Conservation (phyloP, 2,329 filamentous ascomycete genomes). For the Apiospora hydei region DNA sequence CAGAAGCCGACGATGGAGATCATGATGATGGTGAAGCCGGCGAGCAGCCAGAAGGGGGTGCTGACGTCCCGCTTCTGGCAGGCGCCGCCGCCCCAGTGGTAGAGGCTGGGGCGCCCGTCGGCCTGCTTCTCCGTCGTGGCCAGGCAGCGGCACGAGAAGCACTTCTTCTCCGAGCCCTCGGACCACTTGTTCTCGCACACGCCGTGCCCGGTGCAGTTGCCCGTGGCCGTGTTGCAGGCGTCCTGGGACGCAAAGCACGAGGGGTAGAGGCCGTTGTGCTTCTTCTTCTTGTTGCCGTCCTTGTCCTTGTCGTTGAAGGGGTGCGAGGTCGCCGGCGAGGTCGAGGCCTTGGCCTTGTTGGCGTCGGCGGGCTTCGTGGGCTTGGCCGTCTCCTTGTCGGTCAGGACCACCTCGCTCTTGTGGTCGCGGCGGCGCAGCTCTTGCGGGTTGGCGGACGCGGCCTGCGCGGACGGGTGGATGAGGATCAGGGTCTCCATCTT, state of each 20-base stretch:
- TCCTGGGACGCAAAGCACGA: constrained; percentile 77
- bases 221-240: constrained; percentile 73
- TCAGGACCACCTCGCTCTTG: constrained; percentile 53
- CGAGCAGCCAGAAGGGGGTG: constrained; percentile 86
- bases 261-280: constrained; percentile 59
- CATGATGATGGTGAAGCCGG: constrained; percentile 74
- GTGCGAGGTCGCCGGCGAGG: constrained; percentile 42
- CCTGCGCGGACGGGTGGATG: constrained; percentile 55
- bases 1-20: constrained; percentile 72
- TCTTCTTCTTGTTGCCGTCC: constrained; percentile 26
- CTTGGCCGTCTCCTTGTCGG: constrained; percentile 36
- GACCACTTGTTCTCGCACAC: constrained; percentile 72
- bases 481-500: constrained; percentile 65
- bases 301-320: constrained; percentile 28
- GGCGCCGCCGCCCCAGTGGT: constrained; percentile 82
- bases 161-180: constrained; percentile 54
- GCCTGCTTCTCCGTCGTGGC: constrained; percentile 58
- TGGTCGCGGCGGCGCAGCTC: constrained; percentile 57
- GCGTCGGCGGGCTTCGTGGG: constrained; percentile 29
- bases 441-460: constrained; percentile 33
- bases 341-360: constrained; percentile 42
- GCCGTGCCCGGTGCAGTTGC: constrained; percentile 85
- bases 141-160: constrained; percentile 82
- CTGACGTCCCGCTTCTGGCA: constrained; percentile 95
- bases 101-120: constrained; percentile 58